phyloP scores from a whole-genome alignment of 805 yeast species.

The Kuraishia floccosa region DNA sequence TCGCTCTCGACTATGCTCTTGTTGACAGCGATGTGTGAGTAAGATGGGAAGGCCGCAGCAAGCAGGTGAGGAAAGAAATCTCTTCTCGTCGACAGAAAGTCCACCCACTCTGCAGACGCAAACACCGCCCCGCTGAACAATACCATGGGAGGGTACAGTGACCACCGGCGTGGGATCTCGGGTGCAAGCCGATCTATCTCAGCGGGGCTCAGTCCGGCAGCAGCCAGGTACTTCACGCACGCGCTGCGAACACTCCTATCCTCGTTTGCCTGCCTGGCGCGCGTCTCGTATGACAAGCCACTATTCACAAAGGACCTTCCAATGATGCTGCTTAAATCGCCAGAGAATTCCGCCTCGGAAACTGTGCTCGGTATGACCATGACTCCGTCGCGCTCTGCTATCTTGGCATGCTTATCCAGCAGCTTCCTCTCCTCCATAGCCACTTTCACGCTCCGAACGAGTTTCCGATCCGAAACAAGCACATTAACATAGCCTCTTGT shows the following conservation, averaged over 20 bases:
- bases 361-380: neutral
- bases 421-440: conserved; percentile 2
- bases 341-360: neutral
- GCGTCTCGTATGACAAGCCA: too few species aligned
- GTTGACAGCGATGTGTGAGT: conserved; percentile 61
- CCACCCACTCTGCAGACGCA: conserved; percentile 23
- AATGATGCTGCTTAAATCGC: neutral
- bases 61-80: conserved; percentile 7
- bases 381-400: neutral
- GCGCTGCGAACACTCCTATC: too few species aligned
- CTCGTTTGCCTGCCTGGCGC: neutral
- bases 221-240: too few species aligned
- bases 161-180: conserved; percentile 40
- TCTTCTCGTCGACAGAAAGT: conserved; percentile 5
- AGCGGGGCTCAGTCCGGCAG: neutral
- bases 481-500: too few species aligned
- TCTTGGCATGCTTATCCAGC: conserved; percentile 4
- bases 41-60: conserved; percentile 8
- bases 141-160: conserved; percentile 58
- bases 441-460: conserved; percentile 4
- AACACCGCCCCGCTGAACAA: conserved; percentile 42
- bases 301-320: too few species aligned
- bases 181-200: conserved; percentile 3
- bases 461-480: too few species aligned
- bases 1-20: conserved; percentile 39